Base-by-base conservation (phyloP, 257 asterid species). In the Scutellaria barbata region DNA sequence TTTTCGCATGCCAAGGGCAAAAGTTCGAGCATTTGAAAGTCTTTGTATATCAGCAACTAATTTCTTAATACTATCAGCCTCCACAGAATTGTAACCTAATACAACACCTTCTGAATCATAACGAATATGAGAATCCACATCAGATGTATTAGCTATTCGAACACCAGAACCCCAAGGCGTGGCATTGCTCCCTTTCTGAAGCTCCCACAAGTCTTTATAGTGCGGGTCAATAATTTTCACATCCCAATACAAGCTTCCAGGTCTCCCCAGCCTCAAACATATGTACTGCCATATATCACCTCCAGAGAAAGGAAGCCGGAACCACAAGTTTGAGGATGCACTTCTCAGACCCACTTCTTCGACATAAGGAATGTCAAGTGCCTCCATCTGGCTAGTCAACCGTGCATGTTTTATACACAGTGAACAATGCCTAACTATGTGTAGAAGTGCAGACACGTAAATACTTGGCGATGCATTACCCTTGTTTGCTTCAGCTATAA, bases 161-260 rank as follows among this genome's bases (percentile, higher is more conserved):
- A 95, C 90, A 62, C 96, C 95, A 69, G 89, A 81, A 82, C 92
- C 98, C 99, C 99, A 95, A 77, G 95, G 80, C 66, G 96, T 85
- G 70, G 75, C 74, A 81, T 69, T 85, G 80, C 87, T 79, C 47
- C 99, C 99, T 78, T 86, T 90, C 78, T 88, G 97, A 85, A 95
- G 99, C 85, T 95, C 97, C 95, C 98, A 92, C 86, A 92, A 78
- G 80, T 92, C 95, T 67, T 81, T 82, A 64, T 87, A 95, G 81
- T 92, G 92, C 54, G 92, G 85, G 80, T 95, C 99, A 68, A 84
- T 83, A 71, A 95, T 87, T 80, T 86, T 92, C 76, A 95, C 99
- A 83, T 95, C 99, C 99, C 99, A 95, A 73, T 87, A 85, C 94
- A 95, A 81, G 80, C 96, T 95, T 84, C 98, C 99, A 81, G 99